phyloP scores from a whole-genome alignment of 2,329 filamentous ascomycete genomes.

The Fusarium goolgardi region DNA sequence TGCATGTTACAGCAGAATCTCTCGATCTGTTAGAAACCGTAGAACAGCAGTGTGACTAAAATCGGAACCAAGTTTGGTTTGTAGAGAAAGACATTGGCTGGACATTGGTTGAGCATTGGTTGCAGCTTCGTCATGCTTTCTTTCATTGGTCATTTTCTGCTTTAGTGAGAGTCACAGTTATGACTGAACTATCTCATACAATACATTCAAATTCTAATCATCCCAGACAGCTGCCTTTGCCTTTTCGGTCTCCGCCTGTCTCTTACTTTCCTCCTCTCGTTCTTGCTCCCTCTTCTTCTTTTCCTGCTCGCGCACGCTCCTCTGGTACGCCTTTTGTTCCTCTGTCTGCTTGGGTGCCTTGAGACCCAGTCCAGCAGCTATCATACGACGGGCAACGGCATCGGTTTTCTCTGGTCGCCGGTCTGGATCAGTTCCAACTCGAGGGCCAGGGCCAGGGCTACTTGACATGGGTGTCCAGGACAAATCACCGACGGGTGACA shows the following conservation, averaged over 20 bases:
- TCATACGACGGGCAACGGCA: conserved; percentile 88
- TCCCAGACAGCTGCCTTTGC: conserved; percentile 92
- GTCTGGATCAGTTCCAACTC: conserved; percentile 22
- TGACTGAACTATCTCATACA: background rate
- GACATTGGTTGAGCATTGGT: background rate
- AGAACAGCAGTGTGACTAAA: background rate
- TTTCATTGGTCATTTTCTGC: background rate
- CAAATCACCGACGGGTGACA: conserved; percentile 58
- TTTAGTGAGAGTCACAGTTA: background rate
- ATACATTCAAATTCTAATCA: conserved; percentile 58
- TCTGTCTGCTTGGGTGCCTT: conserved; percentile 84
- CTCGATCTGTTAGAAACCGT: background rate
- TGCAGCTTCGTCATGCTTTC: background rate
- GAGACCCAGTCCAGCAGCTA: conserved; percentile 87
- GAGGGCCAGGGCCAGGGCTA: conserved; percentile 11
- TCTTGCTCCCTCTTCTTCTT: conserved; percentile 79
- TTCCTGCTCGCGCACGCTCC: conserved; percentile 84
- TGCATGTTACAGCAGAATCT: background rate
- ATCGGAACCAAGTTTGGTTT: background rate
- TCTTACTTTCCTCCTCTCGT: conserved; percentile 70
- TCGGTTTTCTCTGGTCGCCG: conserved; percentile 89
- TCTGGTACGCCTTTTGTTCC: conserved; percentile 89
- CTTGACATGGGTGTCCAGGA: conserved; percentile 38
- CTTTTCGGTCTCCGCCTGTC: conserved; percentile 74
- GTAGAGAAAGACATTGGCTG: background rate